Conservation (phyloP, 1,284 basidiomycete genomes). For the Moniliophthora roreri region DNA sequence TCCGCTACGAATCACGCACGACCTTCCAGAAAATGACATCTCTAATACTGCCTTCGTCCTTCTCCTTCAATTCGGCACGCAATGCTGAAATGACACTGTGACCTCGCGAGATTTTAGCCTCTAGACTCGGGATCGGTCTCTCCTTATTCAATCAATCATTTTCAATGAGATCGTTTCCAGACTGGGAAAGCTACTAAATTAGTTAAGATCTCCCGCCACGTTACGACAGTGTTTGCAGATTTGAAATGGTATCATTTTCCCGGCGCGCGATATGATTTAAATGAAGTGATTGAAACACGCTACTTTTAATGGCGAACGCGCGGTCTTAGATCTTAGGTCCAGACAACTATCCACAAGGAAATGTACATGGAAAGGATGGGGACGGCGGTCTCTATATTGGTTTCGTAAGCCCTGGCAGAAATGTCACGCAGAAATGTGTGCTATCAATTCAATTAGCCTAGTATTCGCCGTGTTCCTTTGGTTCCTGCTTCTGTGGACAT, state of each 20-base stretch:
- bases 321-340: background rate
- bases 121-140: background rate
- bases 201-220: constrained; percentile 4
- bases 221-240: background rate
- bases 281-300: constrained; percentile 1
- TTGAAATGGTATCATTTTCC: background rate
- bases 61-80: background rate
- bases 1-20: background rate
- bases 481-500: background rate
- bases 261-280: background rate
- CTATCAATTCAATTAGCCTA: constrained; percentile 1
- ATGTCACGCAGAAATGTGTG: background rate
- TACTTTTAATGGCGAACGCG: background rate
- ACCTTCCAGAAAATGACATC: constrained; percentile 6
- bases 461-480: background rate
- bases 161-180: too few relatives aligned
- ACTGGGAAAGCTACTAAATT: too few relatives aligned
- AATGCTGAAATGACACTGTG: background rate
- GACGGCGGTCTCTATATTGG: background rate
- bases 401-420: background rate
- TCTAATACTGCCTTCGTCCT: background rate
- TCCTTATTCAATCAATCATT: too few relatives aligned
- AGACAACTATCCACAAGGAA: background rate
- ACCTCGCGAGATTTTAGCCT: background rate
- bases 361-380: background rate